These are phyloP conservation scores for Fragaria vesca DNA, from an alignment of 306 rosid genomes.

Conservation along the genomic window DNA sequence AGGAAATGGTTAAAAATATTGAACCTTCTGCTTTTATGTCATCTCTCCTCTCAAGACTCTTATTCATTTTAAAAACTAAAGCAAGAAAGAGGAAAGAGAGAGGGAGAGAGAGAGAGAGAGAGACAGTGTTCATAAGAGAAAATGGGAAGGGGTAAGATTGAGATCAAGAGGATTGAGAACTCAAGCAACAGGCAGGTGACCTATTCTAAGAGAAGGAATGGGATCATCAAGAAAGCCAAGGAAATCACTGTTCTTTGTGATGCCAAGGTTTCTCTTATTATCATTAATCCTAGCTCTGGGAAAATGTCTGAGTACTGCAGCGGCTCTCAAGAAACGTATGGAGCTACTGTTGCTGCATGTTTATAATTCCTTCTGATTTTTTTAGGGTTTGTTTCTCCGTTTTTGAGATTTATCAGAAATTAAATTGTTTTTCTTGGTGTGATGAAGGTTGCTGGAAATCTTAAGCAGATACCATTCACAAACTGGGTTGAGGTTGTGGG, in stretches of 20 bases:
- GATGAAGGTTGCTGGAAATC: slow-evolving; percentile 58
- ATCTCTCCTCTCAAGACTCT: slow-evolving; percentile 3
- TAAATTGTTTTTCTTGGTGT: not conserved
- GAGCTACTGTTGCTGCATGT: not conserved
- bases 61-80: not conserved
- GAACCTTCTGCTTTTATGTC: slow-evolving; percentile 8
- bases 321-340: slow-evolving; percentile 61
- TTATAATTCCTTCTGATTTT: not conserved
- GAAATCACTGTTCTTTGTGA: slow-evolving; percentile 89
- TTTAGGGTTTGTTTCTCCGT: not conserved
- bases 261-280: slow-evolving; percentile 71
- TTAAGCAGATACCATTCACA: slow-evolving; percentile 69
- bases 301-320: slow-evolving; percentile 71
- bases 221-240: slow-evolving; percentile 77
- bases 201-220: slow-evolving; percentile 79
- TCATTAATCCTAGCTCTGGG: slow-evolving; percentile 50
- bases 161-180: slow-evolving; percentile 92
- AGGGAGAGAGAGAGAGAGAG: not conserved
- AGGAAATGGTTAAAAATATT: not conserved
- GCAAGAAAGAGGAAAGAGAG: slow-evolving; percentile 5
- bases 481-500: slow-evolving; percentile 74
- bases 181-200: slow-evolving; percentile 84
- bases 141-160: slow-evolving; percentile 98
- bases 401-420: not conserved
- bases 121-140: not conserved